phyloP scores from a whole-genome alignment of 176 grass and related monocot species.

The Sorghum bicolor region DNA sequence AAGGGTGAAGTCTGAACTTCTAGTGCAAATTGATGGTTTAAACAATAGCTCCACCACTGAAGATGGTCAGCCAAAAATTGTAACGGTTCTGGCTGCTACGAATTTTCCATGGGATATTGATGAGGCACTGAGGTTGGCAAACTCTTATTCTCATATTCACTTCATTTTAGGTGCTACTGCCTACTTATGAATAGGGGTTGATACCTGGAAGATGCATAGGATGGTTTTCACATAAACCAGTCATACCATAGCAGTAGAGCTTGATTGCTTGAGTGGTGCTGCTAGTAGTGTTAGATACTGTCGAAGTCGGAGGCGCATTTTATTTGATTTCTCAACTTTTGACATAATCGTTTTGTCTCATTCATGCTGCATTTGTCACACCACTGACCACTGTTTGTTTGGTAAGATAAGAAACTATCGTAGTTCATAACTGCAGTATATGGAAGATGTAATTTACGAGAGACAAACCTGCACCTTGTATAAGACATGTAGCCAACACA shows the following conservation, averaged over 20 bases:
- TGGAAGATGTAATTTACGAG: slow-evolving; percentile 5
- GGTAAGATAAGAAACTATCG: neutral
- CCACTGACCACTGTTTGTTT: neutral
- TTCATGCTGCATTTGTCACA: neutral
- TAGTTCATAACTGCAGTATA: neutral
- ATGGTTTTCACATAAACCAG: neutral
- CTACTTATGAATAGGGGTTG: neutral
- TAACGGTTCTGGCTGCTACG: slow-evolving; percentile 94
- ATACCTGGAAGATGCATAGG: slow-evolving; percentile 1
- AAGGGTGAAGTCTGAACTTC: slow-evolving; percentile 97
- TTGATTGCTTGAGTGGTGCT: slow-evolving; percentile 23
- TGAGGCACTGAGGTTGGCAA: slow-evolving; percentile 82
- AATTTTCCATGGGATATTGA: slow-evolving; percentile 99
- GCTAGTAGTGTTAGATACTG: neutral
- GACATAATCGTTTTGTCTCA: neutral
- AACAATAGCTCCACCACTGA: slow-evolving; percentile 82
- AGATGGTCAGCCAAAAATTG: slow-evolving; percentile 89
- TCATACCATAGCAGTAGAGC: slow-evolving; percentile 2
- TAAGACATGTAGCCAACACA: slow-evolving; percentile 6
- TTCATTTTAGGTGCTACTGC: slow-evolving; percentile 9
- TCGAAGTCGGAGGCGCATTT: neutral
- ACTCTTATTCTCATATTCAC: slow-evolving; percentile 9
- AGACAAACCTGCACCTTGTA: neutral
- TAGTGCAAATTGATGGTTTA: slow-evolving; percentile 97
- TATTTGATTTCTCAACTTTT: slow-evolving; percentile 11